Evolutionary conservation across 768 basidiomycete genomes (phyloP).

Genomic region (Rubroboletus satanas): DNA sequence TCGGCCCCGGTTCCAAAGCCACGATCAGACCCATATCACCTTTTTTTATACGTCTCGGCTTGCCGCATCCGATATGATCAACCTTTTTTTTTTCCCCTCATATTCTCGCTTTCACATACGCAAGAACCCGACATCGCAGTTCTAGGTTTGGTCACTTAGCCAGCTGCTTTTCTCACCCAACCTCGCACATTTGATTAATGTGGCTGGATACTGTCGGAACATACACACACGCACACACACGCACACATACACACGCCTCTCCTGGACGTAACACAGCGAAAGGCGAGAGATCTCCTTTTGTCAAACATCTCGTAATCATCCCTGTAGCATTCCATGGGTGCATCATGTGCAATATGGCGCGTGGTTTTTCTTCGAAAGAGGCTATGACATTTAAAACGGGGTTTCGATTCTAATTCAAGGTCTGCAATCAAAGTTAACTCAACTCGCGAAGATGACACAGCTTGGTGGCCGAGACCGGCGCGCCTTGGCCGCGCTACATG

Average conservation of each 20-base stretch:
- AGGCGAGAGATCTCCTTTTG: neutral
- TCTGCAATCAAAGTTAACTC: conserved; percentile 21
- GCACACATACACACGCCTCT: conserved; percentile 4
- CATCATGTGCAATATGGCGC: conserved; percentile 5
- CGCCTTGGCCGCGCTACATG: conserved; percentile 13
- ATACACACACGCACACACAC: neutral
- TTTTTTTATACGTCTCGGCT: neutral
- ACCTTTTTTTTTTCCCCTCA: neutral
- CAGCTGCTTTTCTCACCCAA: neutral
- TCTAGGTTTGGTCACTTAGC: no score
- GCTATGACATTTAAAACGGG: conserved; percentile 7
- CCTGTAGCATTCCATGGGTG: neutral
- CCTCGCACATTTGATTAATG: conserved; percentile 2
- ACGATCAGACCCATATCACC: conserved; percentile 9
- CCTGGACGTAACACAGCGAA: conserved; percentile 15
- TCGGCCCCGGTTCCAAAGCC: conserved; percentile 8
- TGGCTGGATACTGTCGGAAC: neutral
- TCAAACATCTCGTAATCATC: conserved; percentile 16
- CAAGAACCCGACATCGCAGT: no score
- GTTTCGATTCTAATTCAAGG: conserved; percentile 19
- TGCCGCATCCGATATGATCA: neutral
- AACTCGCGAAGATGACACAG: conserved; percentile 13
- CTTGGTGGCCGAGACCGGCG: conserved; percentile 9
- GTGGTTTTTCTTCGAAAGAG: conserved; percentile 1
- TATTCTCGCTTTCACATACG: neutral